Evolutionary conservation across 1,284 basidiomycete species (phyloP).

Genomic region (Rhodotorula sp.): DNA sequence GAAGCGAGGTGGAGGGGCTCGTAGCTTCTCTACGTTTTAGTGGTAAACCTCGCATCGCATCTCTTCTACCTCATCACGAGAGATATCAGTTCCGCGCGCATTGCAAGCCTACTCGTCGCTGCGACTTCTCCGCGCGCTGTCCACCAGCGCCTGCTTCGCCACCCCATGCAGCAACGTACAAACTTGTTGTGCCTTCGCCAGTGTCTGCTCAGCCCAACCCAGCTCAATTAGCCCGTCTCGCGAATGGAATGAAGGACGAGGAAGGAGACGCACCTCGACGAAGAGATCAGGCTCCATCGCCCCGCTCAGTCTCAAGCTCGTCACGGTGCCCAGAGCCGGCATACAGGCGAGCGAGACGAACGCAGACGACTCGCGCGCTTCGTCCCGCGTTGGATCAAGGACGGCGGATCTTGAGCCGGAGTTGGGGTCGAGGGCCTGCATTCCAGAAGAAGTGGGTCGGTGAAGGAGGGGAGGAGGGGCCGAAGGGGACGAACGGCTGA

Average conservation of each 20-base stretch:
- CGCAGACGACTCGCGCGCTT: slow-evolving; percentile 59
- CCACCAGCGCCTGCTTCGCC: slow-evolving; percentile 17
- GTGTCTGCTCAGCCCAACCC: slow-evolving; percentile 54
- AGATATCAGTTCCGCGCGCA: no score
- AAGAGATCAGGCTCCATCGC: slow-evolving; percentile 56
- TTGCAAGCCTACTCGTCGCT: not conserved
- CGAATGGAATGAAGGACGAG: not conserved
- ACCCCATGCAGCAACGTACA: slow-evolving; percentile 67
- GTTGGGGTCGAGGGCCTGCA: slow-evolving; percentile 23
- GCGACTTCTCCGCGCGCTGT: not conserved
- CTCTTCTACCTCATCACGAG: no score
- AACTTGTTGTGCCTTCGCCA: slow-evolving; percentile 63
- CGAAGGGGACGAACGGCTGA: slow-evolving; percentile 55
- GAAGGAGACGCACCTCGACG: slow-evolving; percentile 56
- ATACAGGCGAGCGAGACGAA: slow-evolving; percentile 73
- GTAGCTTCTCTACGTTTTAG: no score
- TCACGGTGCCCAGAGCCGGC: slow-evolving; percentile 84
- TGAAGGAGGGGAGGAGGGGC: not conserved
- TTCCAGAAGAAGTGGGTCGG: not conserved
- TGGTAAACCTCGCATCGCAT: no score
- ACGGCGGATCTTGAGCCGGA: slow-evolving; percentile 30
- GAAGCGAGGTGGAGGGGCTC: no score
- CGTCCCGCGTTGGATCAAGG: slow-evolving; percentile 76
- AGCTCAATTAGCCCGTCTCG: no score
- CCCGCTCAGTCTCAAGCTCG: slow-evolving; percentile 76